These are phyloP conservation scores for Odontarrhena argentea DNA, from an alignment of 345 rosid genomes.

Conservation along the genomic window DNA sequence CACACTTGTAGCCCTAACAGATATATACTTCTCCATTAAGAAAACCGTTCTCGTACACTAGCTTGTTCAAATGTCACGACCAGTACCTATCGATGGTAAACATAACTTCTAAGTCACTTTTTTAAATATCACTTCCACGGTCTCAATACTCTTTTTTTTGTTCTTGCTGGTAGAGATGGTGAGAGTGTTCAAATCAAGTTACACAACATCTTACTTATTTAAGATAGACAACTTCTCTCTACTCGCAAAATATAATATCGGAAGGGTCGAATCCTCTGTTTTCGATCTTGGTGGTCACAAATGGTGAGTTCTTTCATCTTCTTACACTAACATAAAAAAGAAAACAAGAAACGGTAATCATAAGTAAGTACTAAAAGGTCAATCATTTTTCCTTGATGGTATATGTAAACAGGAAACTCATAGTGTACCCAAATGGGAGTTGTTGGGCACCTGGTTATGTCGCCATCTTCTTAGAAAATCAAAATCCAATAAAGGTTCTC, in stretches of 20 bases:
- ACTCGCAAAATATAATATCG: slow-evolving; percentile 12
- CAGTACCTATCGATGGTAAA: slow-evolving; percentile 30
- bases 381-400: neutral
- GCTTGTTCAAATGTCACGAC: slow-evolving; percentile 28
- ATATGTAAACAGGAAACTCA: slow-evolving; percentile 16
- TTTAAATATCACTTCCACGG: neutral
- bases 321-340: neutral
- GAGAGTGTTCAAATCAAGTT: slow-evolving; percentile 3
- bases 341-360: neutral
- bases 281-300: slow-evolving; percentile 30
- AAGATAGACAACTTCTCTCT: slow-evolving; percentile 44
- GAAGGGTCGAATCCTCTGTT: slow-evolving; percentile 20
- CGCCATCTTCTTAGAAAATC: slow-evolving; percentile 21
- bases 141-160: neutral
- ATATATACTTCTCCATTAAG: neutral
- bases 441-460: neutral
- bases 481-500: neutral
- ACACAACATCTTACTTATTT: slow-evolving; percentile 32
- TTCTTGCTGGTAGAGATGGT: slow-evolving; percentile 16
- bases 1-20: neutral
- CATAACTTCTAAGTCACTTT: too few species aligned
- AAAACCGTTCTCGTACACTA: neutral
- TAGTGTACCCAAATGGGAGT: slow-evolving; percentile 25
- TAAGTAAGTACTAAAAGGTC: neutral
- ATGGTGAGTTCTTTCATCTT: slow-evolving; percentile 1